phyloP scores from a whole-genome alignment of 2,329 filamentous ascomycete species.

The Myriosclerotinia duriaeana region DNA sequence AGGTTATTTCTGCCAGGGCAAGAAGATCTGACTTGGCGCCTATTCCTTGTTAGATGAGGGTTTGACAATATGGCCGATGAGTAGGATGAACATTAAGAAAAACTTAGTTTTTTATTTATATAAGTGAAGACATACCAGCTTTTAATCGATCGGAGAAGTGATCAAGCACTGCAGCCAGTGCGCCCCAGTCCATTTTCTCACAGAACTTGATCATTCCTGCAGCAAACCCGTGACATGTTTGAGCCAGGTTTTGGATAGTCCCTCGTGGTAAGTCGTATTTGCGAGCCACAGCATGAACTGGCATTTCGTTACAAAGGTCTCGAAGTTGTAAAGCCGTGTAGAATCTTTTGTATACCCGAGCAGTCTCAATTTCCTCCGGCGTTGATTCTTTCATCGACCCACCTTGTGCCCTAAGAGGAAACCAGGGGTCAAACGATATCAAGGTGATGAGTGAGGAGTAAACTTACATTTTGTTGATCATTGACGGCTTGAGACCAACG shows the following conservation, averaged over 20 bases:
- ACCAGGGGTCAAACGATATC: neutral
- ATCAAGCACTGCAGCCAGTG: slow-evolving; percentile 69
- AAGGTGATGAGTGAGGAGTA: neutral
- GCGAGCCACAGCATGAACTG: slow-evolving; percentile 65
- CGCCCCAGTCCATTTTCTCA: slow-evolving; percentile 71
- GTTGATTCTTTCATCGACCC: slow-evolving; percentile 63
- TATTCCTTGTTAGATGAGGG: slow-evolving; percentile 15
- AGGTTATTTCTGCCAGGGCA: slow-evolving; percentile 68
- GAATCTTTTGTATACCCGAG: slow-evolving; percentile 68
- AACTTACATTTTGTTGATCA: slow-evolving; percentile 65
- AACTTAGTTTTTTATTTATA: too few species aligned
- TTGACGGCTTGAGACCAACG: slow-evolving; percentile 65
- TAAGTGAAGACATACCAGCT: slow-evolving; percentile 44
- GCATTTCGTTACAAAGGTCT: slow-evolving; percentile 74
- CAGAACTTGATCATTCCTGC: slow-evolving; percentile 80
- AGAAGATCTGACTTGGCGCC: slow-evolving; percentile 70
- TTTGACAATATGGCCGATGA: neutral
- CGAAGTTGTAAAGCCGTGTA: slow-evolving; percentile 76
- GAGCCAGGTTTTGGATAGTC: slow-evolving; percentile 68
- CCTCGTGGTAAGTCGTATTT: slow-evolving; percentile 72
- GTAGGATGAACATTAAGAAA: too few species aligned
- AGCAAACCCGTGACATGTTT: slow-evolving; percentile 75
- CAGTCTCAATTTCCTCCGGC: slow-evolving; percentile 57
- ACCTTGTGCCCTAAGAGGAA: slow-evolving; percentile 59
- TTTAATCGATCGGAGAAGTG: slow-evolving; percentile 73